Evolutionary conservation across 2,329 filamentous ascomycete species (phyloP).

Genomic region (Colletotrichum limetticola): DNA sequence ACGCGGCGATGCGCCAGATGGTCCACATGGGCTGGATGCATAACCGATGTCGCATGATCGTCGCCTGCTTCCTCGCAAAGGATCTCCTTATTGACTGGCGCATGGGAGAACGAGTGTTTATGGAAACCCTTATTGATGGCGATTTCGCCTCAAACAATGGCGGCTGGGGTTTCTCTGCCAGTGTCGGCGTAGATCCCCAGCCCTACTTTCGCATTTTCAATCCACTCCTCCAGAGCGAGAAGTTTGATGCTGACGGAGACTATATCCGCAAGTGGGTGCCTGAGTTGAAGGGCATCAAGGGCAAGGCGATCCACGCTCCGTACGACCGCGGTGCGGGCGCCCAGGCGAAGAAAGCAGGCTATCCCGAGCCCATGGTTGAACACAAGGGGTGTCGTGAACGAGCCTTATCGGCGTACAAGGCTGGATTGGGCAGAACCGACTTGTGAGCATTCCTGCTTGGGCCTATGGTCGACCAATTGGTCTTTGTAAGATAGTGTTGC

Average conservation of each 20-base stretch:
- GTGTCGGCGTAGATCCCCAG: constrained; percentile 83
- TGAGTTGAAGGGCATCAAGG: constrained; percentile 73
- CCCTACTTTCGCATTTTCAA: constrained; percentile 95
- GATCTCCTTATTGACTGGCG: constrained; percentile 87
- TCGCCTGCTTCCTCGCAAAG: constrained; percentile 83
- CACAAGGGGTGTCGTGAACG: constrained; percentile 76
- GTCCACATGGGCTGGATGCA: constrained; percentile 80
- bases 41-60: constrained; percentile 86
- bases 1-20: constrained; percentile 87
- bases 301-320: constrained; percentile 83
- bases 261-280: constrained; percentile 88
- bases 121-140: constrained; percentile 82
- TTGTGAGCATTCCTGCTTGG: not conserved
- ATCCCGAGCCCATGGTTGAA: constrained; percentile 79
- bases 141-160: constrained; percentile 84
- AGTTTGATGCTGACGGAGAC: constrained; percentile 80
- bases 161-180: constrained; percentile 68
- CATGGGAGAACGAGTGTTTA: constrained; percentile 83
- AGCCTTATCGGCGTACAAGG: constrained; percentile 77
- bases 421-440: constrained; percentile 56
- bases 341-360: constrained; percentile 73
- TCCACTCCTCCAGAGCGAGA: constrained; percentile 84
- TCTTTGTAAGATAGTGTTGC: not conserved
- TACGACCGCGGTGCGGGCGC: constrained; percentile 72
- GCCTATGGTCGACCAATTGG: not conserved